phyloP scores from a whole-genome alignment of 306 rosid species.

The Cyamopsis tetragonoloba region DNA sequence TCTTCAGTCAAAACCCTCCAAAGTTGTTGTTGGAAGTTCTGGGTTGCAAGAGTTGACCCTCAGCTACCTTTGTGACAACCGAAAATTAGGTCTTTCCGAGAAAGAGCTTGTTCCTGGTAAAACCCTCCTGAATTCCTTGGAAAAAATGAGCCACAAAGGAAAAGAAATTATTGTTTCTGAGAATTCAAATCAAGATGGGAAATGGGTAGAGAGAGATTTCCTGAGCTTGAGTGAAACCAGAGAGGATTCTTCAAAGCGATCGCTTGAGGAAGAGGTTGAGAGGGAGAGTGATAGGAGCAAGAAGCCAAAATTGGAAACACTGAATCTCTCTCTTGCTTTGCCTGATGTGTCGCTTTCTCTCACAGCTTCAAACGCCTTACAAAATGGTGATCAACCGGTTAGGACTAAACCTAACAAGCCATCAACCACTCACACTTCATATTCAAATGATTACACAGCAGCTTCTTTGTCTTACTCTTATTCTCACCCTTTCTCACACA shows the following conservation, averaged over 20 bases:
- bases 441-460: slow-evolving; percentile 75
- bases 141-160: slow-evolving; percentile 55
- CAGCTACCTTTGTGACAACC: slow-evolving; percentile 76
- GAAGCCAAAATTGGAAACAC: slow-evolving; percentile 76
- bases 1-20: slow-evolving; percentile 37
- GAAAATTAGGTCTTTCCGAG: slow-evolving; percentile 50
- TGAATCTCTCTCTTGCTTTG: slow-evolving; percentile 84
- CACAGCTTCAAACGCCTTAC: slow-evolving; percentile 78
- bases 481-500: slow-evolving; percentile 77
- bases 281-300: slow-evolving; percentile 58
- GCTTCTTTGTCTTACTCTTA: slow-evolving; percentile 85
- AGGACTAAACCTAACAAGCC: slow-evolving; percentile 52
- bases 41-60: slow-evolving; percentile 79
- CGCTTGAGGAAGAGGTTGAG: slow-evolving; percentile 58
- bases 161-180: slow-evolving; percentile 55
- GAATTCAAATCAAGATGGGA: slow-evolving; percentile 52
- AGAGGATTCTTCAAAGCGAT: slow-evolving; percentile 68
- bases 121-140: slow-evolving; percentile 45
- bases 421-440: slow-evolving; percentile 44
- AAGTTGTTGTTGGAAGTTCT: slow-evolving; percentile 29
- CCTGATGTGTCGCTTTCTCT: slow-evolving; percentile 89
- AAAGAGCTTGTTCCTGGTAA: slow-evolving; percentile 49
- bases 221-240: slow-evolving; percentile 65
- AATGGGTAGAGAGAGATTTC: slow-evolving; percentile 94
- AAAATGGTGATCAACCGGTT: slow-evolving; percentile 49